Base-by-base conservation (phyloP, 2,329 filamentous ascomycete species). In the Chalara sp. region DNA sequence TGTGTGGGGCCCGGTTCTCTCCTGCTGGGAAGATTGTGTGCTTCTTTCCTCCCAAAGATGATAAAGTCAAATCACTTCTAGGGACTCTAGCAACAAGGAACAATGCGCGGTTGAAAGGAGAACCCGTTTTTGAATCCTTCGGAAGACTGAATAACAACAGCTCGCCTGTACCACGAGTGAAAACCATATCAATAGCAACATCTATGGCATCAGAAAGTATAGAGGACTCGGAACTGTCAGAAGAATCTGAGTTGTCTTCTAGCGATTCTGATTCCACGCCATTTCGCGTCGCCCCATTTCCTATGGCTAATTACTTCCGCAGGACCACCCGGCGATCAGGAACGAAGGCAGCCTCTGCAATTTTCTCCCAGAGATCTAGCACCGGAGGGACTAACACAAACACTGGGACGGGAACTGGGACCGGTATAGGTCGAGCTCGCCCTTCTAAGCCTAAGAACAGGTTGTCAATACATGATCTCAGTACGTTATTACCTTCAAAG, bases 401-500 rank as follows among this genome's bases (percentile, higher is more conserved):
- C 2, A 73, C 75, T 37, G 78, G 76, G 1, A 81, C 78, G 0
- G 78, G 79, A 1, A 70, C 67, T 1, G 67, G 70, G 40, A 69
- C 68, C n/a, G 67, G 61, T 2, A 44, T 58, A 0, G 61, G 62
- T 48, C 65, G 59, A 50, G 42, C 46, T 5, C 57, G 63, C 46
- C 43, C 58, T 12, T 54, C 58, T 21, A 70, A 72, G 48, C 68
- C 75, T 2, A 86, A 84, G 58, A 90, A 91, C 55, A 73, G 87
- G 28, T 71, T 97, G 21, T 82, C 82, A 1, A 81, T 96, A 39
- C 78, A 91, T 61, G 77, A 89, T 55, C 66, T 95, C 30, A 78
- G 80, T 7, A 72, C 79, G 45, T 67, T 89, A 10, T 70, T 96
- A n/a, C 91, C 91, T 0, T 86, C 88, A 3, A 93, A 90, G 65